phyloP scores from a whole-genome alignment of 2,329 filamentous ascomycete genomes.

The Coniochaeta hoffmannii region DNA sequence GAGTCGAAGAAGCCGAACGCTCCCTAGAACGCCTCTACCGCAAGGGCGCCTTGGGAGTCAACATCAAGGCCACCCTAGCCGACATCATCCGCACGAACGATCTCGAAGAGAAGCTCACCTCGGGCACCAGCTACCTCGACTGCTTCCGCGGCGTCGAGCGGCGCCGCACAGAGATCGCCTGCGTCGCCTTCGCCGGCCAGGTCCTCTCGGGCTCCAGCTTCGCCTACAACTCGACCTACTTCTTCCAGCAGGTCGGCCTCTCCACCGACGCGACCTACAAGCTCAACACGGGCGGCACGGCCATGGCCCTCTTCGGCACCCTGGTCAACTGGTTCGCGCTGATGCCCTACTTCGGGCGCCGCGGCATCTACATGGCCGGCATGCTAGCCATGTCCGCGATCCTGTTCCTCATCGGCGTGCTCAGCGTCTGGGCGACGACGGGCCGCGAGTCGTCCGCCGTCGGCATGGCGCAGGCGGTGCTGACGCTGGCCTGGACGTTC shows the following conservation, averaged over 20 bases:
- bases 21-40: constrained; percentile 58
- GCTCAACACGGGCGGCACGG: constrained; percentile 1
- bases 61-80: constrained; percentile 63
- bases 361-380: constrained; percentile 11
- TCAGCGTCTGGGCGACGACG: constrained; percentile 5
- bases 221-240: constrained; percentile 1
- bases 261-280: not conserved
- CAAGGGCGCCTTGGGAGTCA: constrained; percentile 68
- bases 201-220: not conserved
- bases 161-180: constrained; percentile 63
- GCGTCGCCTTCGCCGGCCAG: constrained; percentile 1
- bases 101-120: constrained; percentile 68
- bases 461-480: constrained; percentile 5
- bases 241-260: constrained; percentile 1
- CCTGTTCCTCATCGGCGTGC: constrained; percentile 15
- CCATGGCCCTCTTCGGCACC: constrained; percentile 8
- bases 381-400: constrained; percentile 7
- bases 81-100: constrained; percentile 92
- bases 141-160: constrained; percentile 77
- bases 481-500: constrained; percentile 11
- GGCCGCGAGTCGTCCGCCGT: not conserved
- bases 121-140: constrained; percentile 68
- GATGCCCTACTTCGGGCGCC: constrained; percentile 10
- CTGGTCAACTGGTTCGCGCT: constrained; percentile 8
- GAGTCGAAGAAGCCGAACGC: constrained; percentile 57